phyloP scores from a whole-genome alignment of 371 early-diverging fungal species.

The Mortierella sp. region DNA sequence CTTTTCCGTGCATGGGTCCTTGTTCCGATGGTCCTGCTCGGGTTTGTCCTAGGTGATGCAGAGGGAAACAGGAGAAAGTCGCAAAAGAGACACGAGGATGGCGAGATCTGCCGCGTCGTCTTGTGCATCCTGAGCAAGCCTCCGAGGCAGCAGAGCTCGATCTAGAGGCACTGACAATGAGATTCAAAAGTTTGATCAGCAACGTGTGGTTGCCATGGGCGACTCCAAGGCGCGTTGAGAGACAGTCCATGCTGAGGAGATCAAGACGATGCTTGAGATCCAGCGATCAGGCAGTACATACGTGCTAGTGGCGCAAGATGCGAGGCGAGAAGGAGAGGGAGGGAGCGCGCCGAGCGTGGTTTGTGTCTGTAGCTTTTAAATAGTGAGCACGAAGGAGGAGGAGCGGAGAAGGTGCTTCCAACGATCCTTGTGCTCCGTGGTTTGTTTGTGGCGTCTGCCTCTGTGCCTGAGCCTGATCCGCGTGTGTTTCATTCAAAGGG shows the following conservation, averaged over 20 bases:
- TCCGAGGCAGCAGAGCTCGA: neutral
- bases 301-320: no score
- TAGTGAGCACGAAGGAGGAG: neutral
- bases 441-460: neutral
- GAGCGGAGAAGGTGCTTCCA: no score
- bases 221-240: no score
- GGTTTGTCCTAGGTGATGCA: slow-evolving; percentile 1
- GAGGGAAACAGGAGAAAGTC: slow-evolving; percentile 33
- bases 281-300: no score
- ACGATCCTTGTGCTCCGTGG: no score
- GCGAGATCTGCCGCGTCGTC: slow-evolving; percentile 47
- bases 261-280: no score
- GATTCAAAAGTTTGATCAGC: neutral
- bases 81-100: slow-evolving; percentile 47
- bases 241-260: no score
- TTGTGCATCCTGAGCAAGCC: slow-evolving; percentile 37
- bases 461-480: slow-evolving; percentile 6
- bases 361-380: no score
- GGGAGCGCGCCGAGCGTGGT: no score
- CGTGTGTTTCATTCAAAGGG: neutral
- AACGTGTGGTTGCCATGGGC: neutral
- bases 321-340: no score
- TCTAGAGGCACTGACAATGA: neutral
- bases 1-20: slow-evolving; percentile 7
- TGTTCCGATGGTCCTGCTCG: neutral